These are phyloP conservation scores for Elsinoe ampelina DNA, from an alignment of 2,329 filamentous ascomycete species.

Conservation along the genomic window DNA sequence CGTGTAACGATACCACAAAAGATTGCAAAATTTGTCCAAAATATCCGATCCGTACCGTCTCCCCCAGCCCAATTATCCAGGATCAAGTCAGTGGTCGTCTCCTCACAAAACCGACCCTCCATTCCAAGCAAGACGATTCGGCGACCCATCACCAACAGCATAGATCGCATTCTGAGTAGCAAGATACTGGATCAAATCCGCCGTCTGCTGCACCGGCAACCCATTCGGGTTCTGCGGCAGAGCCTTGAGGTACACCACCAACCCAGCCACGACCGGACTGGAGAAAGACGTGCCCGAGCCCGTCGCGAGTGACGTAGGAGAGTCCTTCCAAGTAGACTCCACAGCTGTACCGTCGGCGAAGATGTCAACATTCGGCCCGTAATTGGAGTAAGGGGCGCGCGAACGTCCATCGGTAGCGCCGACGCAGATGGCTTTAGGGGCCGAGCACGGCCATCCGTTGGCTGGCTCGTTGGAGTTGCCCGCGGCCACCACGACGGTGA, in stretches of 20 bases:
- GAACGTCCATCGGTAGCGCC: slow-evolving; percentile 25
- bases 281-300: slow-evolving; percentile 23
- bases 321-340: neutral
- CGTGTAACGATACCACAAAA: too few species aligned
- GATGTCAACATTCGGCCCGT: slow-evolving; percentile 24
- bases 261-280: slow-evolving; percentile 19
- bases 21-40: too few species aligned
- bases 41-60: too few species aligned
- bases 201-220: neutral
- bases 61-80: too few species aligned
- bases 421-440: slow-evolving; percentile 27
- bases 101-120: neutral
- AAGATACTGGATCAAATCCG: neutral
- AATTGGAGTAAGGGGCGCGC: slow-evolving; percentile 26
- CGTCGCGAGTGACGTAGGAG: neutral
- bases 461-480: slow-evolving; percentile 38
- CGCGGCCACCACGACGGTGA: slow-evolving; percentile 47
- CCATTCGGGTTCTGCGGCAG: neutral
- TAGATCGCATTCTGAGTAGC: neutral
- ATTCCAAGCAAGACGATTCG: neutral
- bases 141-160: neutral
- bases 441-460: slow-evolving; percentile 26
- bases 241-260: neutral
- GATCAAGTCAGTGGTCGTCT: too few species aligned
- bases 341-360: slow-evolving; percentile 28